phyloP scores from a whole-genome alignment of 176 grass and related monocot species.

The Aechmea fasciata region DNA sequence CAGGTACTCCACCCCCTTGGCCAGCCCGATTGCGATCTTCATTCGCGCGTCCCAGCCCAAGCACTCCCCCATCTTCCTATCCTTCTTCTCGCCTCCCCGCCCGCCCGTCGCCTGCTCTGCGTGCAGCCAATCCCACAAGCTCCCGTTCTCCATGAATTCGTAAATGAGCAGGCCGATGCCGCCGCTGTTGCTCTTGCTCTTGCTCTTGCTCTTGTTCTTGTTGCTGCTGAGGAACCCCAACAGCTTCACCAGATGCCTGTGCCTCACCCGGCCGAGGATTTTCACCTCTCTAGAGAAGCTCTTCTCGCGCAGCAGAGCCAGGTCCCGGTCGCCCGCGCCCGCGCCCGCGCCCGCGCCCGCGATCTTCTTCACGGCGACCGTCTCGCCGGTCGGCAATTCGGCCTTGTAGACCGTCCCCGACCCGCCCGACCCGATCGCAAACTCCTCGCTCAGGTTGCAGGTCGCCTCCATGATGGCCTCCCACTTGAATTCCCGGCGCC shows the following conservation, averaged over 20 bases:
- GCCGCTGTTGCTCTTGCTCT: slow-evolving; percentile 3
- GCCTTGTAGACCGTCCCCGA: slow-evolving; percentile 80
- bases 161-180: slow-evolving; percentile 66
- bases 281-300: slow-evolving; percentile 78
- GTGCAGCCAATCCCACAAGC: slow-evolving; percentile 87
- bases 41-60: slow-evolving; percentile 64
- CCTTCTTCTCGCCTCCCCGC: too few relatives aligned
- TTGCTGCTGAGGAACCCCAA: slow-evolving; percentile 50
- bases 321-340: slow-evolving; percentile 36
- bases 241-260: slow-evolving; percentile 93
- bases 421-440: slow-evolving; percentile 66
- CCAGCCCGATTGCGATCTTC: slow-evolving; percentile 60
- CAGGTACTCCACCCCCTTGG: slow-evolving; percentile 77
- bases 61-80: slow-evolving; percentile 32
- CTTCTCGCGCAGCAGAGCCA: slow-evolving; percentile 42
- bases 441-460: slow-evolving; percentile 71
- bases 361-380: slow-evolving; percentile 80
- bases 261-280: slow-evolving; percentile 61
- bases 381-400: slow-evolving; percentile 64
- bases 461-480: slow-evolving; percentile 94
- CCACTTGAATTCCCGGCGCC: slow-evolving; percentile 73
- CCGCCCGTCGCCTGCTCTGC: slow-evolving; percentile 13
- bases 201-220: too few relatives aligned
- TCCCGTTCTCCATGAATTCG: slow-evolving; percentile 96
- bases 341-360: slow-evolving; percentile 36